phyloP scores from a whole-genome alignment of 2,329 filamentous ascomycete genomes.

The Clonostachys rosea region DNA sequence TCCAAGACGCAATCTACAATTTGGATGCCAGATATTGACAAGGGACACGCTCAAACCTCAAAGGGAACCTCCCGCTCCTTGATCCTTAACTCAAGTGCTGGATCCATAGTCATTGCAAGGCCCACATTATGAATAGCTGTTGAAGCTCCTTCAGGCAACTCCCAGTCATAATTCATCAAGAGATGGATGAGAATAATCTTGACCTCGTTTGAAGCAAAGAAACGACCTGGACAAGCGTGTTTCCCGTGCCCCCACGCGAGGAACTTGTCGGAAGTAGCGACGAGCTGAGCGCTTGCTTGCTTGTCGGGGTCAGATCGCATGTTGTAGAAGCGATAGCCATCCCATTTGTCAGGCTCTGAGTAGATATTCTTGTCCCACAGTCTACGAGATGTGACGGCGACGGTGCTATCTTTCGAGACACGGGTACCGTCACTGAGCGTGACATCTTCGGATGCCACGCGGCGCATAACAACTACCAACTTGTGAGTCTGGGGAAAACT shows the following conservation, averaged over 20 bases:
- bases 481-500: neutral
- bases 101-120: too few species aligned
- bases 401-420: conserved; percentile 10
- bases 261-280: conserved; percentile 23
- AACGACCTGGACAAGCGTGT: conserved; percentile 31
- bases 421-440: conserved; percentile 8
- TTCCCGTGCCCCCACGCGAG: conserved; percentile 30
- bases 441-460: conserved; percentile 6
- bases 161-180: conserved; percentile 20
- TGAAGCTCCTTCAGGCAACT: too few species aligned
- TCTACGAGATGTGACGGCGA: conserved; percentile 7
- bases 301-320: conserved; percentile 13
- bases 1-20: too few species aligned
- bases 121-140: too few species aligned
- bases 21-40: too few species aligned
- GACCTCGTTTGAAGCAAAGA: conserved; percentile 28
- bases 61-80: too few species aligned
- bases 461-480: neutral
- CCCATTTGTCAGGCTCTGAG: conserved; percentile 12
- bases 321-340: conserved; percentile 18
- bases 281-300: conserved; percentile 20
- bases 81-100: too few species aligned
- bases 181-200: conserved; percentile 25
- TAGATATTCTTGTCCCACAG: conserved; percentile 10
- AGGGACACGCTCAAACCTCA: too few species aligned